Evolutionary conservation across 2,329 filamentous ascomycete species (phyloP), one percentile per base, ranked within the genome.

Genomic region (Pestalotiopsis sp.): DNA sequence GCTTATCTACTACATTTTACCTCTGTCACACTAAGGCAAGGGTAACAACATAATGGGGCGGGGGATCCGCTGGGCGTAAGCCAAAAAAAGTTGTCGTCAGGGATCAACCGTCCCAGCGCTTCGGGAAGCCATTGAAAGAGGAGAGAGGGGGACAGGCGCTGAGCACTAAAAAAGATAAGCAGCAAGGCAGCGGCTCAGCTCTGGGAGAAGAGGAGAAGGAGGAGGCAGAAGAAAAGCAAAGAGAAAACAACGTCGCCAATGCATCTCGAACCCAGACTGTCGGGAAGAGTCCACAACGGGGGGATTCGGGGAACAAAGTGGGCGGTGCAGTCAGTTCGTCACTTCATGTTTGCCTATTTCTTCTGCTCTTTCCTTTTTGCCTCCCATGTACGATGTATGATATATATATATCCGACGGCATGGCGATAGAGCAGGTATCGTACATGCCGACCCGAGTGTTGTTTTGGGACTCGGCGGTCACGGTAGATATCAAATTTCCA

Each of bases 81-180:
- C 45, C 45, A 52, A 20, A 17, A 17, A 27, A n/a, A 52, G 45
- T n/a, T 36, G 31, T 20, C 17, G 45, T 17, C 59, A 62, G 59
- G 59, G 59, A 62, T 62, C 59, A 62, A 41, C 25, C 59, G 59
- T 62, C 31, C 59, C 59, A 39, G 59, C 59, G 59, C 25, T 36
- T 62, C 31, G 59, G 59, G 59, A 36, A 36, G 25, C 20, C 23
- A 23, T 14, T 23, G 12, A 27, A 17, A 27, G 11, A 62, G 36
- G n/a, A 14, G 27, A 14, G 9, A 52, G 45, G 20, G 14, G 45
- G n/a, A 23, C 41, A 52, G 20, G 45, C 45, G 45, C 45, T 17
- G 45, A 52, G 45, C 31, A 36, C 31, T 36, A 36, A 36, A 52
- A 52, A n/a, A 52, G 45, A n/a, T 3, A 52, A 52, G 20, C 45